Conservation (phyloP, 2,329 filamentous ascomycete genomes). For the Paraphoma chrysanthemicola region DNA sequence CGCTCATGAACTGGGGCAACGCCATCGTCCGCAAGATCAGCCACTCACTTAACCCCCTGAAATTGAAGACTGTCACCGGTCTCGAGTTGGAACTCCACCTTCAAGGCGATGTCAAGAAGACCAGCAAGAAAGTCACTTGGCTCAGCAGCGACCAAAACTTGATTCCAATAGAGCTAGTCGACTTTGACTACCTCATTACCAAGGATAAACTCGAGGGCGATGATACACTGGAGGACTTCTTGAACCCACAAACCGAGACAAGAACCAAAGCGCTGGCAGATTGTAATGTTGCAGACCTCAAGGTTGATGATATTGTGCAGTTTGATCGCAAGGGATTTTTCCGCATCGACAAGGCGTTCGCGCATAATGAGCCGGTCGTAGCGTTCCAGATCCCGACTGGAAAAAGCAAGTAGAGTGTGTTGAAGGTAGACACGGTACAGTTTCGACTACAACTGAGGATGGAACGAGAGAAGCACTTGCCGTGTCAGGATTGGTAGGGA, state of each 20-base stretch:
- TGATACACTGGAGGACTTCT: constrained; percentile 81
- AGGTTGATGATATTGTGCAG: constrained; percentile 91
- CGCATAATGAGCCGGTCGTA: constrained; percentile 66
- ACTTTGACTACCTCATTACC: constrained; percentile 93
- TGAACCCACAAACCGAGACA: constrained; percentile 78
- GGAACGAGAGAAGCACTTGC: too few species aligned
- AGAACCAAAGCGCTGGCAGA: constrained; percentile 80
- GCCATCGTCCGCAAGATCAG: constrained; percentile 75
- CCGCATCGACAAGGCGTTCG: constrained; percentile 74
- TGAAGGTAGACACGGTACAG: background rate
- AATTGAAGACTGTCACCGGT: constrained; percentile 63
- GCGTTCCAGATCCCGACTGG: constrained; percentile 76
- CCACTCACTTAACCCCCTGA: constrained; percentile 59
- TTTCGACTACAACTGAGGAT: background rate
- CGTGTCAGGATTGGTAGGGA: too few species aligned
- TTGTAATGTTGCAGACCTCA: constrained; percentile 77
- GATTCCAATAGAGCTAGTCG: constrained; percentile 83
- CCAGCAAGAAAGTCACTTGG: constrained; percentile 97
- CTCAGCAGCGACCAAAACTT: constrained; percentile 79
- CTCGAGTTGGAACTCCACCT: constrained; percentile 88
- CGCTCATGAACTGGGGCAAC: constrained; percentile 96
- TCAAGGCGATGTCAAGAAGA: constrained; percentile 91
- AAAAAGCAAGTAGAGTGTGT: constrained; percentile 51
- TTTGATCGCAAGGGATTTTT: constrained; percentile 94
- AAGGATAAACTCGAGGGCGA: constrained; percentile 92